Evolutionary conservation across 495 filamentous ascomycete species (phyloP).

Genomic region (Lineolata rhizophorae): DNA sequence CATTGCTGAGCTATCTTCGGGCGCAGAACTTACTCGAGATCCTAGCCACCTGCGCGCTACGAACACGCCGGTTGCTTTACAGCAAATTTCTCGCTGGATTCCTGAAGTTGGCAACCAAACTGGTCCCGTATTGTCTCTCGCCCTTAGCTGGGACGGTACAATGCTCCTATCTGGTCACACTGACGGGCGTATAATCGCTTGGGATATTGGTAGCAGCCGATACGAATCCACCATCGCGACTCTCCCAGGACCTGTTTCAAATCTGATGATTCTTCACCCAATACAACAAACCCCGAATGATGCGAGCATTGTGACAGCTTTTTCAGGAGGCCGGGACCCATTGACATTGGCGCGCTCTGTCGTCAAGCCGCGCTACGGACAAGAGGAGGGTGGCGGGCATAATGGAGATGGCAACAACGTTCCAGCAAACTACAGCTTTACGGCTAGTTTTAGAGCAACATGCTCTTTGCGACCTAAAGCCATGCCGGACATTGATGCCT

Average conservation of each 20-base stretch:
- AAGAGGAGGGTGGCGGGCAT: no score
- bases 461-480: no score
- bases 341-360: no score
- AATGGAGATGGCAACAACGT: no score
- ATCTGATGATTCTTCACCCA: conserved; percentile 46
- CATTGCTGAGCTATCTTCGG: background rate
- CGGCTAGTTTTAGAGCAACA: no score
- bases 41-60: conserved; percentile 1
- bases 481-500: no score
- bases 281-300: no score
- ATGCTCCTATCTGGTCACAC: conserved; percentile 60
- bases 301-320: no score
- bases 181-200: conserved; percentile 53
- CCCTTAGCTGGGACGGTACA: conserved; percentile 63
- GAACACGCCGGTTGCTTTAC: conserved; percentile 12
- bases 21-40: background rate
- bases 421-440: no score
- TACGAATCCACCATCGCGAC: conserved; percentile 39
- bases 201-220: conserved; percentile 50
- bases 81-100: conserved; percentile 12
- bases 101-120: conserved; percentile 11
- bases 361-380: no score
- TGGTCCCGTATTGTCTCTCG: conserved; percentile 43
- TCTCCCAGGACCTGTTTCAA: conserved; percentile 58
- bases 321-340: no score